Evolutionary conservation across 768 basidiomycete genomes (phyloP).

Genomic region (Lentinus tigrinus): DNA sequence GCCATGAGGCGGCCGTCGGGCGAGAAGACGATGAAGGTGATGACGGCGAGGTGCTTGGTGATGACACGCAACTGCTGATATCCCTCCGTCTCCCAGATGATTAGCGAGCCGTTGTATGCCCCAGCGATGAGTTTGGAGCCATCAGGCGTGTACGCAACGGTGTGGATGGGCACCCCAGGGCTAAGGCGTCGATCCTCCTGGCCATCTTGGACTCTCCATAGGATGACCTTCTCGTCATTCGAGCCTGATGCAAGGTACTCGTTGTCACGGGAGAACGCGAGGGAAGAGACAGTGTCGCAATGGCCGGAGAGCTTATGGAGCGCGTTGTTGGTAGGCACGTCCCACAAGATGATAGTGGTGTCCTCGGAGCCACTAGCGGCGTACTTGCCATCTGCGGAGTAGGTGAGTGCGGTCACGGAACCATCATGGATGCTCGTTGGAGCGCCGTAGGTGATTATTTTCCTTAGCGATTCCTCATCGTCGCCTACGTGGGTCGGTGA

Average conservation of each 20-base stretch:
- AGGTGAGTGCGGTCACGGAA: slow-evolving; percentile 11
- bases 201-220: slow-evolving; percentile 17
- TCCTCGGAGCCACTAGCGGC: slow-evolving; percentile 26
- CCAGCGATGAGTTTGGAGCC: slow-evolving; percentile 22
- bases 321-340: neutral
- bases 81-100: slow-evolving; percentile 14
- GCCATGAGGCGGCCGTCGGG: slow-evolving; percentile 12
- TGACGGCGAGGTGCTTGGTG: slow-evolving; percentile 7
- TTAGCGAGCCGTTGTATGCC: slow-evolving; percentile 19
- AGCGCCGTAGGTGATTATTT: neutral
- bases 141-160: slow-evolving; percentile 24
- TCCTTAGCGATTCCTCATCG: neutral
- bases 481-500: neutral
- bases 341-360: slow-evolving; percentile 20
- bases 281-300: slow-evolving; percentile 3
- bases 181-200: slow-evolving; percentile 14
- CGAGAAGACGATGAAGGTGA: slow-evolving; percentile 34
- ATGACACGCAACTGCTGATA: neutral
- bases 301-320: slow-evolving; percentile 9
- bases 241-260: slow-evolving; percentile 14
- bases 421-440: slow-evolving; percentile 3
- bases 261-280: slow-evolving; percentile 24
- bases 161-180: slow-evolving; percentile 8
- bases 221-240: slow-evolving; percentile 5
- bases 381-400: slow-evolving; percentile 24